A percentile compares a stretch with the other conserved stretches of the same genome.
These are phyloP conservation scores for Tremella fuciformis DNA, from an alignment of 768 basidiomycete genomes.

Conservation along the genomic window DNA sequence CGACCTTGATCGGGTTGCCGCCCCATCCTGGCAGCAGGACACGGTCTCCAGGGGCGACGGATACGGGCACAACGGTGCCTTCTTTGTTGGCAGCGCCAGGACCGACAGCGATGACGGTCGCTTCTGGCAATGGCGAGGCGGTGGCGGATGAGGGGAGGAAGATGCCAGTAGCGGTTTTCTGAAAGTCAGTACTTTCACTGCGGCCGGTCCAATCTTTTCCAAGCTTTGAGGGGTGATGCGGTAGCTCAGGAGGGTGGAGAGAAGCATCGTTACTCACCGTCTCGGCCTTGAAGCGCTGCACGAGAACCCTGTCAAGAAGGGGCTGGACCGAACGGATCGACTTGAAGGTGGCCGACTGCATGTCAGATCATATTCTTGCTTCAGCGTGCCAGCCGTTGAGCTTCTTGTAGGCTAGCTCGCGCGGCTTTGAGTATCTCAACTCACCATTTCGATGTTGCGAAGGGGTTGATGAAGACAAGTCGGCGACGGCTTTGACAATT, in stretches of 20 bases:
- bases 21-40: slow-evolving; percentile 96
- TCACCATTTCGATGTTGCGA: slow-evolving; percentile 25
- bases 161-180: slow-evolving; percentile 98
- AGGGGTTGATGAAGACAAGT: not conserved
- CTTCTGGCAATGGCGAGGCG: slow-evolving; percentile 83
- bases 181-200: slow-evolving; percentile 8
- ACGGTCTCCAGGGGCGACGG: slow-evolving; percentile 83
- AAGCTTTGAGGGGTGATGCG: not conserved
- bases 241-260: not conserved
- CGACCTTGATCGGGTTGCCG: slow-evolving; percentile 90
- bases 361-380: too few species aligned
- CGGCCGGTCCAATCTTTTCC: too few species aligned
- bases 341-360: slow-evolving; percentile 74
- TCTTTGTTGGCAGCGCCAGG: slow-evolving; percentile 89
- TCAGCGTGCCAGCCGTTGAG: not conserved
- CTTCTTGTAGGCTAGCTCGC: too few species aligned
- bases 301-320: slow-evolving; percentile 91
- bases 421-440: slow-evolving; percentile 7
- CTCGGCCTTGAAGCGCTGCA: slow-evolving; percentile 95
- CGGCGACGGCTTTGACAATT: not conserved
- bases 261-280: slow-evolving; percentile 62
- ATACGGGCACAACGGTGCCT: slow-evolving; percentile 68
- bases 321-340: slow-evolving; percentile 86
- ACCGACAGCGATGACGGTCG: slow-evolving; percentile 91
- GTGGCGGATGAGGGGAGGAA: slow-evolving; percentile 92